Evolutionary conservation across 2,329 filamentous ascomycete genomes (phyloP).

Genomic region (Xylariaceae sp.): DNA sequence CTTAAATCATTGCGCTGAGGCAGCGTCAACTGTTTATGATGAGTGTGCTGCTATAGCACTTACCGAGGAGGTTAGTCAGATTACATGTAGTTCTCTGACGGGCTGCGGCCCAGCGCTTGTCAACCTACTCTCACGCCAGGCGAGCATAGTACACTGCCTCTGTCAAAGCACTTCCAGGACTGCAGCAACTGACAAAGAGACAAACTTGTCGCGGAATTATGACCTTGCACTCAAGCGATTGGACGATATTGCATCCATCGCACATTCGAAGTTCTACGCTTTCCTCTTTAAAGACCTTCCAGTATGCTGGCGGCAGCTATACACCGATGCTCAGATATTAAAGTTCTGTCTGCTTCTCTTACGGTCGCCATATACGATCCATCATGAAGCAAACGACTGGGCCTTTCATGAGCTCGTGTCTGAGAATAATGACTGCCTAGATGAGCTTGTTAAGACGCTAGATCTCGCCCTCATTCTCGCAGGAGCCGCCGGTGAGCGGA

Average conservation of each 20-base stretch:
- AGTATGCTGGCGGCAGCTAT: slow-evolving; percentile 71
- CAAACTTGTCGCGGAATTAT: slow-evolving; percentile 10
- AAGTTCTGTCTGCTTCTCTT: slow-evolving; percentile 54
- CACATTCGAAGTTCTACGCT: slow-evolving; percentile 71
- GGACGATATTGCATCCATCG: slow-evolving; percentile 63
- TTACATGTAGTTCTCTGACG: slow-evolving; percentile 20
- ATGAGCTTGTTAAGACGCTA: slow-evolving; percentile 66
- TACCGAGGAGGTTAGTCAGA: neutral
- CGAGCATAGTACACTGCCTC: slow-evolving; percentile 17
- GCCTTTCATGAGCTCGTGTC: slow-evolving; percentile 19
- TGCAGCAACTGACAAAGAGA: neutral
- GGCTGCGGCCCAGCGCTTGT: slow-evolving; percentile 36
- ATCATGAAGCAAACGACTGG: slow-evolving; percentile 1
- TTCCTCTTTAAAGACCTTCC: slow-evolving; percentile 72
- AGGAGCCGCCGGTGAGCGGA: slow-evolving; percentile 60
- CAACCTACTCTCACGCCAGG: slow-evolving; percentile 37
- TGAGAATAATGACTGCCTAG: slow-evolving; percentile 44
- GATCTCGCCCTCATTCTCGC: slow-evolving; percentile 80
- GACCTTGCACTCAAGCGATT: slow-evolving; percentile 50
- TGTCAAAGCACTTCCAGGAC: neutral
- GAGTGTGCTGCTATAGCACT: slow-evolving; percentile 33
- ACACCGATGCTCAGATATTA: slow-evolving; percentile 72
- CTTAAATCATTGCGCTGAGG: slow-evolving; percentile 30
- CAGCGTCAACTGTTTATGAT: slow-evolving; percentile 28
- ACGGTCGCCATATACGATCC: slow-evolving; percentile 23